A percentile compares a stretch with the other conserved stretches of the same genome.
These are phyloP conservation scores for Xanthoconium separans DNA, from an alignment of 1,284 basidiomycete genomes.

Conservation along the genomic window DNA sequence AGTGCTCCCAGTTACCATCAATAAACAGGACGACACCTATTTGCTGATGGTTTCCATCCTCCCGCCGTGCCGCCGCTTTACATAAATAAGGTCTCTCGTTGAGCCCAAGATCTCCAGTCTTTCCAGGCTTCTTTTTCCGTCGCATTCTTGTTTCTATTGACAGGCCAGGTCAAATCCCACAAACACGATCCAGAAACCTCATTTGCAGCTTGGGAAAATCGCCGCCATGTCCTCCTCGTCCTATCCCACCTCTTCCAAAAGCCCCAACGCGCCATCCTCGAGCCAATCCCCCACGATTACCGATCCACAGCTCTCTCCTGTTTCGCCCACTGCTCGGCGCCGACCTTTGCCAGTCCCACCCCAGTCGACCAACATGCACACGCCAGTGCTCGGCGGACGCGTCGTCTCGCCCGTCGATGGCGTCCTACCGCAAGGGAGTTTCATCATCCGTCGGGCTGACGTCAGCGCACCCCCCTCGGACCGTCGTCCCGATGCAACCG, in stretches of 20 bases:
- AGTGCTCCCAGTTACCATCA: too few relatives aligned
- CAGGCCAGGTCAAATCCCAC: too few relatives aligned
- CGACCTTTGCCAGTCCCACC: conserved; percentile 5
- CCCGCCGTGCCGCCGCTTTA: too few relatives aligned
- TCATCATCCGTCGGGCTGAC: conserved; percentile 18
- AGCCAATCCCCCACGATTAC: conserved; percentile 10
- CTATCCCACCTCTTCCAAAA: not conserved
- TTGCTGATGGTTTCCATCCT: too few relatives aligned
- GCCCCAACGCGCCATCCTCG: not conserved
- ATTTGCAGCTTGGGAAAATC: too few relatives aligned
- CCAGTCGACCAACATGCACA: not conserved
- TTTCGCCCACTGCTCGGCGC: conserved; percentile 1
- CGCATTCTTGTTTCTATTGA: too few relatives aligned
- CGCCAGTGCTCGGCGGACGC: not conserved
- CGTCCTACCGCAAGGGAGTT: not conserved
- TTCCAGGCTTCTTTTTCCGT: too few relatives aligned
- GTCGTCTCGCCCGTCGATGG: conserved; percentile 3
- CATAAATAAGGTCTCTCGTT: too few relatives aligned
- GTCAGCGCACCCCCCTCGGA: conserved; percentile 74
- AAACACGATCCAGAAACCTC: too few relatives aligned
- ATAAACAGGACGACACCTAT: too few relatives aligned
- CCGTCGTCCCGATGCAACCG: conserved; percentile 71
- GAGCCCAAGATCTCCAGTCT: too few relatives aligned
- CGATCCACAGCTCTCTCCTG: conserved; percentile 6
- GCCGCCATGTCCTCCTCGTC: too few relatives aligned